Evolutionary conservation across 2,329 filamentous ascomycete genomes (phyloP).

Genomic region (Botrytis elliptica): DNA sequence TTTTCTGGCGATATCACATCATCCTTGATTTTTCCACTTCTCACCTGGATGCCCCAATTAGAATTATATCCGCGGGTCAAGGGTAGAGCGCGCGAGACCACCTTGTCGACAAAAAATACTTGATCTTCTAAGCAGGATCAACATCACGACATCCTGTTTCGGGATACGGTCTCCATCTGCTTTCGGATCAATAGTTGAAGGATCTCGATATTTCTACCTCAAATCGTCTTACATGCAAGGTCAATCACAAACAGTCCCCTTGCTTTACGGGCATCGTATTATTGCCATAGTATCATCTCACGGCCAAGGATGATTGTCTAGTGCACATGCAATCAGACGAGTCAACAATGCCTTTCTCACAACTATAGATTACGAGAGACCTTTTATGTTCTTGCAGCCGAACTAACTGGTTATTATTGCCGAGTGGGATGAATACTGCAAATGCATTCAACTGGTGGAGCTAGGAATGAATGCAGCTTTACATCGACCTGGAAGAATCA

Average conservation of each 20-base stretch:
- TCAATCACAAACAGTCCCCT: background rate
- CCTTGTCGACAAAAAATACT: background rate
- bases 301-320: background rate
- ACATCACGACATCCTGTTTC: background rate
- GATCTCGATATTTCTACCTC: background rate
- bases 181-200: background rate
- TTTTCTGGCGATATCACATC: background rate
- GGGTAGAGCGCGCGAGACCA: background rate
- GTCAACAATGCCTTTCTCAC: background rate
- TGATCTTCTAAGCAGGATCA: background rate
- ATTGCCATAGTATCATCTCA: background rate
- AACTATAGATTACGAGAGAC: background rate
- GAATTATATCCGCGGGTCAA: background rate
- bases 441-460: background rate
- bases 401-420: background rate
- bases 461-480: background rate
- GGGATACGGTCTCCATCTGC: background rate
- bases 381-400: background rate
- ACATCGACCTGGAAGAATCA: background rate
- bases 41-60: background rate
- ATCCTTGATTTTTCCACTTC: background rate
- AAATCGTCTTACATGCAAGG: background rate
- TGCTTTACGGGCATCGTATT: background rate
- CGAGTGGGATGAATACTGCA: background rate
- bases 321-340: background rate